phyloP scores from a whole-genome alignment of 257 asterid genomes.

The Solanum chiquidenum region DNA sequence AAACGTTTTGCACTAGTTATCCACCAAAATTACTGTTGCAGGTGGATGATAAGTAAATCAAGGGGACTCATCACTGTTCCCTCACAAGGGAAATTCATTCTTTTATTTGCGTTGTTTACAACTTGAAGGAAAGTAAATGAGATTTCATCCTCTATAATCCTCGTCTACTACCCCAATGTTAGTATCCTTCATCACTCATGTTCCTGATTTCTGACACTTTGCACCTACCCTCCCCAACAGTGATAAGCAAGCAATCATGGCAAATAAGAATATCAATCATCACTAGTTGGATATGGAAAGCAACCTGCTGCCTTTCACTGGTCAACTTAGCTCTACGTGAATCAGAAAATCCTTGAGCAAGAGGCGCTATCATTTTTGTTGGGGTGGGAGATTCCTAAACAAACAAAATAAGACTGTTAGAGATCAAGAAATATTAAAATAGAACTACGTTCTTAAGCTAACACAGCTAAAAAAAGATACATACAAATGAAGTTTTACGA shows the following conservation, averaged over 20 bases:
- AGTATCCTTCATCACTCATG: not conserved
- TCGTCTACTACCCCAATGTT: not conserved
- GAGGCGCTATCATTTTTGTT: conserved; percentile 58
- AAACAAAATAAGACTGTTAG: conserved; percentile 5
- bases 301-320: conserved; percentile 76
- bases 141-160: not conserved
- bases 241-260: not conserved
- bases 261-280: not conserved
- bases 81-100: not conserved
- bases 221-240: not conserved
- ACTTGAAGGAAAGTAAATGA: not conserved
- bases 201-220: not conserved
- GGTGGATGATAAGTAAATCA: not conserved
- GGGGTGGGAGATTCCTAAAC: conserved; percentile 94
- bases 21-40: not conserved
- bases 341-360: conserved; percentile 75
- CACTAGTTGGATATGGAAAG: not conserved
- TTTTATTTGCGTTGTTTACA: not conserved
- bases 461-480: conserved; percentile 6
- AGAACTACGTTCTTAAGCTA: not conserved
- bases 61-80: not conserved
- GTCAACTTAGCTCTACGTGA: conserved; percentile 69
- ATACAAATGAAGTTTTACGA: conserved; percentile 62
- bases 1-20: not conserved
- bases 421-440: conserved; percentile 4